Conservation (phyloP, 2,329 filamentous ascomycete species). For the Pyrenophora tritici-repentis region DNA sequence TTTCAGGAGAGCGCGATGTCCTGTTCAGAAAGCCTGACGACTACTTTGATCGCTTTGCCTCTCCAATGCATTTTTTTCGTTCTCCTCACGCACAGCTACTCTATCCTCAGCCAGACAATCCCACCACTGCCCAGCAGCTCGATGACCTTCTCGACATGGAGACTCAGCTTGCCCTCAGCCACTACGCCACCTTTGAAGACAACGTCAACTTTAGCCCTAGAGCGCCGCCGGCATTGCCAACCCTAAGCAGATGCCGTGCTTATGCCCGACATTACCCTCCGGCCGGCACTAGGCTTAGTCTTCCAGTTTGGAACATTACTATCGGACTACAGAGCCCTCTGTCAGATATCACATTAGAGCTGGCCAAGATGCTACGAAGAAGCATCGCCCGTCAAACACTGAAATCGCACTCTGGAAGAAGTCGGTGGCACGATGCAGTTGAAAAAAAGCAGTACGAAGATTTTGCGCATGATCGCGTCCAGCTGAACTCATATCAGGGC, state of each 20-base stretch:
- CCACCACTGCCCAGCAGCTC: slow-evolving; percentile 32
- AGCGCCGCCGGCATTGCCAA: slow-evolving; percentile 22
- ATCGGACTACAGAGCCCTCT: slow-evolving; percentile 48
- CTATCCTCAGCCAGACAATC: slow-evolving; percentile 31
- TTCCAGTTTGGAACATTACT: slow-evolving; percentile 51
- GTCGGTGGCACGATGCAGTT: slow-evolving; percentile 26
- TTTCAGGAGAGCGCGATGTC: slow-evolving; percentile 42
- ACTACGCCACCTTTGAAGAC: slow-evolving; percentile 31
- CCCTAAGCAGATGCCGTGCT: slow-evolving; percentile 35
- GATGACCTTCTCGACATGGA: slow-evolving; percentile 38
- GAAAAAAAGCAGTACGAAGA: slow-evolving; percentile 40
- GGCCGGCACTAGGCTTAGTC: slow-evolving; percentile 42
- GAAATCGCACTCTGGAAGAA: slow-evolving; percentile 29
- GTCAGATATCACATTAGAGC: slow-evolving; percentile 48
- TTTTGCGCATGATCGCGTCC: slow-evolving; percentile 28
- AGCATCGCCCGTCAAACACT: slow-evolving; percentile 46
- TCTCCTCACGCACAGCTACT: slow-evolving; percentile 45
- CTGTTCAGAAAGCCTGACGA: slow-evolving; percentile 51
- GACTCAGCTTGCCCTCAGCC: slow-evolving; percentile 34
- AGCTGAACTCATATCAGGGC: slow-evolving; percentile 18
- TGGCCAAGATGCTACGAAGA: slow-evolving; percentile 47
- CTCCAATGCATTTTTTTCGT: slow-evolving; percentile 57
- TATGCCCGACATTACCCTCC: slow-evolving; percentile 52
- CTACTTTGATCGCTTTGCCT: slow-evolving; percentile 57
- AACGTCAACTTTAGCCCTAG: slow-evolving; percentile 2